Evolutionary conservation across 441 rosid genomes (phyloP).

Genomic region (Mallotus repandus): DNA sequence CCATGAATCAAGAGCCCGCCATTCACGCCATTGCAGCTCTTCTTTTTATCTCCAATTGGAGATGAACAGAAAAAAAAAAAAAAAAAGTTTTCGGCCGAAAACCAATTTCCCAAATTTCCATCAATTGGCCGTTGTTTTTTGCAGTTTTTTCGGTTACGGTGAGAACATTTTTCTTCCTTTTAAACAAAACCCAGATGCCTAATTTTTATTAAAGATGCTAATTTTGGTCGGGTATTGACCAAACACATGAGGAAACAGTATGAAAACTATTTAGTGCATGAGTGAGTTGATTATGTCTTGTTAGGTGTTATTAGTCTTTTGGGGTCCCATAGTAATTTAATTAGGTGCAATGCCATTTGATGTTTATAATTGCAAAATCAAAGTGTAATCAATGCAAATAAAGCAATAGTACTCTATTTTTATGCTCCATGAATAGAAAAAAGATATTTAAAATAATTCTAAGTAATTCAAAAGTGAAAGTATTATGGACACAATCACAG

Average conservation of each 20-base stretch:
- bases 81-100: too few relatives aligned
- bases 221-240: constrained; percentile 10
- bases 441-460: too few relatives aligned
- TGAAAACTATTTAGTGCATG: not conserved
- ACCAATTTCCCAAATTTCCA: not conserved
- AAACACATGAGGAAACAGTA: not conserved
- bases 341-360: not conserved
- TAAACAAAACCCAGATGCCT: not conserved
- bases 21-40: constrained; percentile 34
- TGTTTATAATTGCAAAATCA: not conserved
- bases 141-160: constrained; percentile 31
- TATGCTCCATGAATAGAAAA: not conserved
- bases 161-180: not conserved
- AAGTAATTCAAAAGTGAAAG: not conserved
- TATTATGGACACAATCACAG: not conserved
- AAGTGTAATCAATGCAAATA: not conserved
- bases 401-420: not conserved
- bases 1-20: constrained; percentile 26
- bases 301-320: not conserved
- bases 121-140: constrained; percentile 17
- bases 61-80: not conserved
- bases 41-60: not conserved
- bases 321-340: not conserved
- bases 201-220: not conserved
- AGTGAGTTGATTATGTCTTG: not conserved